phyloP scores from a whole-genome alignment of 2,329 filamentous ascomycete species.

The Rutstroemia sp. region DNA sequence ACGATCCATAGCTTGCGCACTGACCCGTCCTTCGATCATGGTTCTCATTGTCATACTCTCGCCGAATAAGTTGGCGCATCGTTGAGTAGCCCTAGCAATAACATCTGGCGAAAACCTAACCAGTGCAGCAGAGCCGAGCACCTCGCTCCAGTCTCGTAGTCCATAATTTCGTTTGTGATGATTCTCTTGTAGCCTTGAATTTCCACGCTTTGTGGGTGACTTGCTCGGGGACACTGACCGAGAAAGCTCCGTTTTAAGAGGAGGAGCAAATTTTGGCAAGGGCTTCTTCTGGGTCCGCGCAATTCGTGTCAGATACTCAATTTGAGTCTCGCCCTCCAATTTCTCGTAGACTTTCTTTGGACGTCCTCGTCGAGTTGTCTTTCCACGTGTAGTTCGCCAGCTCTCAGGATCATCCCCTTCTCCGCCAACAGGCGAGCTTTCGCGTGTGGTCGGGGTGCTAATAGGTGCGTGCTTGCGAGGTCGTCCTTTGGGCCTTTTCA shows the following conservation, averaged over 20 bases:
- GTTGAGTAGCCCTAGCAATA: slow-evolving; percentile 60
- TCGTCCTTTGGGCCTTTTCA: slow-evolving; percentile 9
- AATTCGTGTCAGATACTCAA: slow-evolving; percentile 40
- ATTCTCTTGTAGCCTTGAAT: background rate
- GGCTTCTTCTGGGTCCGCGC: slow-evolving; percentile 36
- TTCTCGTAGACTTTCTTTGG: slow-evolving; percentile 23
- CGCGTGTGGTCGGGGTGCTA: background rate
- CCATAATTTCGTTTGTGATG: slow-evolving; percentile 14
- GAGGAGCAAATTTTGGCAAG: slow-evolving; percentile 31
- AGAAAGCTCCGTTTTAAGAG: background rate
- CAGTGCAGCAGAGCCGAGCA: slow-evolving; percentile 71
- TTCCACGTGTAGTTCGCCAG: slow-evolving; percentile 11
- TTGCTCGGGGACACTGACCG: slow-evolving; percentile 4
- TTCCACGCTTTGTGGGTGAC: slow-evolving; percentile 5
- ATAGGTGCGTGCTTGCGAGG: slow-evolving; percentile 23
- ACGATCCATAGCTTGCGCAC: slow-evolving; percentile 7
- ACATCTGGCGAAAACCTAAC: slow-evolving; percentile 60
- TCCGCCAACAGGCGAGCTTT: background rate
- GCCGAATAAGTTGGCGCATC: slow-evolving; percentile 70
- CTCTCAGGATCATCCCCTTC: slow-evolving; percentile 1
- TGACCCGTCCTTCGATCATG: slow-evolving; percentile 17
- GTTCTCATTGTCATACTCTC: slow-evolving; percentile 54
- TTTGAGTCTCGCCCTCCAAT: slow-evolving; percentile 28
- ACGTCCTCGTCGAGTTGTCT: slow-evolving; percentile 20
- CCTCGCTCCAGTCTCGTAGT: slow-evolving; percentile 71